phyloP scores from a whole-genome alignment of 805 yeast species.

The Saccharomycopsis synnaedendra region DNA sequence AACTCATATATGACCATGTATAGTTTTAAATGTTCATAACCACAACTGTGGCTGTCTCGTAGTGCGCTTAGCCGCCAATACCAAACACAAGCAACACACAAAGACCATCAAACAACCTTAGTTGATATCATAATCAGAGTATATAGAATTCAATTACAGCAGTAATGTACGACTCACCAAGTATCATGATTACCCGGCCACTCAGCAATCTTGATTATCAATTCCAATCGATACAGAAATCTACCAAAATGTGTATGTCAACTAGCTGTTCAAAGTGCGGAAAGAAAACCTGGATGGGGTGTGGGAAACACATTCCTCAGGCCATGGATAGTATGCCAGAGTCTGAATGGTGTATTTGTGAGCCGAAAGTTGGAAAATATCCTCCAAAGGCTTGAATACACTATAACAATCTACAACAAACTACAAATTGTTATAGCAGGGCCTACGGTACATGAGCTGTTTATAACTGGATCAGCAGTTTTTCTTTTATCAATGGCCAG shows the following conservation, averaged over 20 bases:
- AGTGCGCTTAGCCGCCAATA: too few species aligned
- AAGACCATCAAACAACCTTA: too few species aligned
- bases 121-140: too few species aligned
- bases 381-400: conserved; percentile 8
- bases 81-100: too few species aligned
- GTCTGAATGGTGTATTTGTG: conserved; percentile 21
- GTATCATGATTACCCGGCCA: too few species aligned
- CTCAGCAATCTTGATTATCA: too few species aligned
- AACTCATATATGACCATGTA: too few species aligned
- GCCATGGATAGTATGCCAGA: conserved; percentile 18
- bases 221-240: too few species aligned
- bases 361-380: conserved; percentile 1
- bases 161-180: too few species aligned
- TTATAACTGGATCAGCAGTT: background rate
- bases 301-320: conserved; percentile 21
- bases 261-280: background rate
- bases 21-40: too few species aligned
- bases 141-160: too few species aligned
- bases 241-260: background rate
- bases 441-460: background rate
- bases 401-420: background rate
- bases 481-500: background rate
- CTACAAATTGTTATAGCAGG: background rate
- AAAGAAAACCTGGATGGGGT: conserved; percentile 20
- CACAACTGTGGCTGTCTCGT: too few species aligned